phyloP scores from a whole-genome alignment of 2,329 filamentous ascomycete genomes.

The Talaromyces funiculosus region DNA sequence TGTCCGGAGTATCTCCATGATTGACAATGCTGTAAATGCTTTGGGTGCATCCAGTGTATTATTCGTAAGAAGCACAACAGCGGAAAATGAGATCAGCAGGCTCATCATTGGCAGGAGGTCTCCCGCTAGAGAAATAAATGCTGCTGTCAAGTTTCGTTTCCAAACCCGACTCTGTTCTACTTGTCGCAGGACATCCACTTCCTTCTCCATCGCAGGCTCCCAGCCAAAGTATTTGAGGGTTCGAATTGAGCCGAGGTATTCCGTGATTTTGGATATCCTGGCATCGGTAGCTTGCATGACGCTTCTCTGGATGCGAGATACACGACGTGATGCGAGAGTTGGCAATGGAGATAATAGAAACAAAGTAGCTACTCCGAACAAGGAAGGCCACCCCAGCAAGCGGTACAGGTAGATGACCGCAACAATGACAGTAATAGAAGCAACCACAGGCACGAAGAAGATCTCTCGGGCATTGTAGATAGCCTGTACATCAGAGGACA shows the following conservation, averaged over 20 bases:
- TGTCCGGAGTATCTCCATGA: constrained; percentile 50
- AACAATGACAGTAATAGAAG: constrained; percentile 45
- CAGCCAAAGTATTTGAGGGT: constrained; percentile 59
- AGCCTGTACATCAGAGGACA: constrained; percentile 55
- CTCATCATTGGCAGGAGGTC: constrained; percentile 50
- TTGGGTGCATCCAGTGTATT: constrained; percentile 50
- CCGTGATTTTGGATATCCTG: constrained; percentile 53
- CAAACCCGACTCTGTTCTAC: constrained; percentile 53
- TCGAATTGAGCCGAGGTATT: constrained; percentile 54
- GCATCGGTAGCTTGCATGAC: constrained; percentile 53
- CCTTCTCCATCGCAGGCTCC: constrained; percentile 51
- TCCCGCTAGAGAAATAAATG: constrained; percentile 43
- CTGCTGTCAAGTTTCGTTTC: constrained; percentile 44
- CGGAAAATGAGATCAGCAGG: constrained; percentile 50
- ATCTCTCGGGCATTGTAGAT: constrained; percentile 50
- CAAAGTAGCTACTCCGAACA: constrained; percentile 49
- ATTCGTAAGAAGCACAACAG: constrained; percentile 47
- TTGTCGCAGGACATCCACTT: constrained; percentile 46
- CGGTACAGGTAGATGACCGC: constrained; percentile 50
- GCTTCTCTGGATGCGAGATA: constrained; percentile 48
- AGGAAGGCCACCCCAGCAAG: constrained; percentile 52
- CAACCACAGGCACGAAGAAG: constrained; percentile 43
- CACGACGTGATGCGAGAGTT: constrained; percentile 44
- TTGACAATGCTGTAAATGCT: constrained; percentile 53
- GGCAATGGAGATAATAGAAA: constrained; percentile 48